Base-by-base conservation (phyloP, 345 rosid genomes). In the Excoecaria cochinchinensis region DNA sequence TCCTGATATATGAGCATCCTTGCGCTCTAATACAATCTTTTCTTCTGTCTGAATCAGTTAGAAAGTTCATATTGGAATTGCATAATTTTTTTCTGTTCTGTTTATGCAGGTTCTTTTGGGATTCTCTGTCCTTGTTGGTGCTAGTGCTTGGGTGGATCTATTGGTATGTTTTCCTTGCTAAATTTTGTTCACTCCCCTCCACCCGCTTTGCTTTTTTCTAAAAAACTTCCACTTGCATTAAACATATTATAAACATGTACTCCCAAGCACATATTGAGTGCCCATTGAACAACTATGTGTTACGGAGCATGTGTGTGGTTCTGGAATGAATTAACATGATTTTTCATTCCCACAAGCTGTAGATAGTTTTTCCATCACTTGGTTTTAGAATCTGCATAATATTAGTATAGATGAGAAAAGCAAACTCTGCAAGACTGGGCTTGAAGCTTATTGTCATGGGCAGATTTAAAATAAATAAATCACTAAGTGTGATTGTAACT, bases 141-240 rank as follows among this genome's bases (percentile, higher is more conserved):
- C 97, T 66, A 95, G 88, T 84, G 93, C 98, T 13, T 95, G 99
- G 98, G 98, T 90, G 44, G 98, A 95, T 86, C 84, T 95, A 74
- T 82, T 95, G 98, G 99, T 95, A 52, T 5, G 84, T 72, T 70
- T 71, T 53, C 44, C 48, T 57, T 69, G 55, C 75, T 19, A 39
- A 31, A 31, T 31, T 31, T 2, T 31, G 31, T 31, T 31, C 31
- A 31, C 31, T 31, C 31, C 31, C 31, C 31, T 31, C 31, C 31
- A 31, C 31, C 31, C 31, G 1, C 31, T 31, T 31, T 31, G 31
- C 31, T 25, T 38, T 19, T 64, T 63, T 52, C 10, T 40, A 0
- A 24, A 24, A 22, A 7, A 5, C n/a, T 40, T 55, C 0, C 19
- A 8, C 25, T 16, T 36, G 38, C 42, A 0, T 38, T 77, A 25